Percentiles rank a stretch among this genome's conserved stretches.
Conservation (phyloP, 129 eudicot species). For the Artemisia annua region DNA sequence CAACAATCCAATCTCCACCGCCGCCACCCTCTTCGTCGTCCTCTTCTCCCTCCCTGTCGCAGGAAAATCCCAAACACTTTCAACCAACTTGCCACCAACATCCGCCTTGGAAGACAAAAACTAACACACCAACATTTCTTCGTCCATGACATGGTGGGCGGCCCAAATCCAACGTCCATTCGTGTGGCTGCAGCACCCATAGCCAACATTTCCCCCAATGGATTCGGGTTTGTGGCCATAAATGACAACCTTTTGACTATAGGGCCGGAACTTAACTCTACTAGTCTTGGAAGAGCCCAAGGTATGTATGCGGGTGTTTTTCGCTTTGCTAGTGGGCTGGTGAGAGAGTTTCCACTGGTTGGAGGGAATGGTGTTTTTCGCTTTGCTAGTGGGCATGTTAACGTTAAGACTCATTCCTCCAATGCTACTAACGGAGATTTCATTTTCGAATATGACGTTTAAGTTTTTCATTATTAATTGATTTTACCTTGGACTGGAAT, state of each 20-base stretch:
- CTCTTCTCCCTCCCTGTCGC: constrained; percentile 21
- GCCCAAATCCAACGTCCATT: constrained; percentile 38
- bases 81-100: constrained; percentile 27
- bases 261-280: constrained; percentile 33
- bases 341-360: constrained; percentile 45
- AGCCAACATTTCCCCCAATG: constrained; percentile 22
- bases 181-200: constrained; percentile 31
- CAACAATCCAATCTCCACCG: background rate
- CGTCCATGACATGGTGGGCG: constrained; percentile 33
- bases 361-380: constrained; percentile 48
- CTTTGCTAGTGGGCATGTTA: constrained; percentile 38
- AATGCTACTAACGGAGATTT: constrained; percentile 26
- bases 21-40: constrained; percentile 5
- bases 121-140: constrained; percentile 36
- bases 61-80: constrained; percentile 33
- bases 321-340: no score
- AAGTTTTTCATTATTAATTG: constrained; percentile 36
- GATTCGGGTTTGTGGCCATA: constrained; percentile 37
- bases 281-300: constrained; percentile 38
- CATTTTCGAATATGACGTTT: constrained; percentile 31
- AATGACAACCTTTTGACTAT: constrained; percentile 43
- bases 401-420: constrained; percentile 18
- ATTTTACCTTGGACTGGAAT: background rate
- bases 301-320: constrained; percentile 41
- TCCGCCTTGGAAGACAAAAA: constrained; percentile 10